Base-by-base conservation (phyloP, 1,284 basidiomycete genomes). In the Laetiporus sulphureus region DNA sequence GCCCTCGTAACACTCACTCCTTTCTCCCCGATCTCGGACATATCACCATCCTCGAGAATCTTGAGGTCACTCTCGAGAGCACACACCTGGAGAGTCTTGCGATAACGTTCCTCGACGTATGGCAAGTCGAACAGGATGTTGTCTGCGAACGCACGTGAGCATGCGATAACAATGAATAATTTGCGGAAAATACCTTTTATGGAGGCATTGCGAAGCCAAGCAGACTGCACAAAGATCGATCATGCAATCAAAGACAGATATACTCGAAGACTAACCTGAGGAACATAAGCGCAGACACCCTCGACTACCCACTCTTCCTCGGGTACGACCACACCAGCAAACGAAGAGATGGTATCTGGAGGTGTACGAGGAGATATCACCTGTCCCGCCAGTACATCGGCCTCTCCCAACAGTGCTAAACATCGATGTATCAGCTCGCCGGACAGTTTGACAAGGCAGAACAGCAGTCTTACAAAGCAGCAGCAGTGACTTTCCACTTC, bases 41-140 rank as follows among this genome's bases (percentile, higher is more conserved):
- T 79, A 55, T 98, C 94, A 3, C 93, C 91, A 57, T 96, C 93
- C 62, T 97, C 94, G 20, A 98, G 71, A 41, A 98, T 93, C 42
- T 83, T 75, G 33, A 98, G 72, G 60, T 99, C 95, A 30, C 75
- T 75, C 22, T 83, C 67, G 15, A 91, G 67, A 0, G 82, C 80
- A 51, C 85, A 91, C 0, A 71, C 76, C 56, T 86, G 81, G 7
- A 96, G 63, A 1, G 89, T 90, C 46, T 73, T 75, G 39, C 77
- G 68, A 56, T 95, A 95, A 3, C 92, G 75, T 39, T 79, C 74
- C 53, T 83, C 77, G 47, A 91, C 74, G 52, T 75, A 91, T 0
- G 90, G 90, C 19, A 91, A 68, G 44, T 83, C 88, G 64, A 98
- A 98, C 18, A 96, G 63, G 49, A 97, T 95, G 53, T 97, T 98